Evolutionary conservation across 805 yeast species (phyloP).

Genomic region (Yarrowia osloensis): DNA sequence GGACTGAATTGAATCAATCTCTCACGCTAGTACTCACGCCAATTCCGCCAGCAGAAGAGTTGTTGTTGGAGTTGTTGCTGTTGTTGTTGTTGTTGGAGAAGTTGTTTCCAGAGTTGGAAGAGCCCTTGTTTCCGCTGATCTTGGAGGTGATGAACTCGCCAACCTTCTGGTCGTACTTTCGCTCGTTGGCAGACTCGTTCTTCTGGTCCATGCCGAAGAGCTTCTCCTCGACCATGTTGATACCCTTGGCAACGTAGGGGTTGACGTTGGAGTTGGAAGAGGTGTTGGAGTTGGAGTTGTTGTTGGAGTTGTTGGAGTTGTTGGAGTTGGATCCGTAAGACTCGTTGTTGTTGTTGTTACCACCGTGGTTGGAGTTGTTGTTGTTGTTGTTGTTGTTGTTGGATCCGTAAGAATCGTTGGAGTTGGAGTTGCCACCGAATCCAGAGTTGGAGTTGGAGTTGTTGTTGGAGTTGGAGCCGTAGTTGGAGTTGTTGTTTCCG

Average conservation of each 20-base stretch:
- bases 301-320: background rate
- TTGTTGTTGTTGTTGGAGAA: slow-evolving; percentile 11
- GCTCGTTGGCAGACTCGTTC: slow-evolving; percentile 17
- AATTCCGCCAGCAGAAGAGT: background rate
- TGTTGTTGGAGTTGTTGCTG: slow-evolving; percentile 3
- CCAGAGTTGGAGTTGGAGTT: background rate
- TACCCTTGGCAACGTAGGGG: slow-evolving; percentile 30
- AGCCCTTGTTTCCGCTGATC: background rate
- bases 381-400: too few relatives aligned
- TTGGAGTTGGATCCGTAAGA: background rate
- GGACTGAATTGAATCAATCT: background rate
- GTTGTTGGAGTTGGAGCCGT: background rate
- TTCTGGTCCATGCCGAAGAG: slow-evolving; percentile 21
- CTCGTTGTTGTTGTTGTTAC: background rate
- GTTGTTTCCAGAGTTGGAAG: background rate
- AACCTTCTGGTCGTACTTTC: slow-evolving; percentile 24
- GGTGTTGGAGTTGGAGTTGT: slow-evolving; percentile 11
- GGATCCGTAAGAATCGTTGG: background rate
- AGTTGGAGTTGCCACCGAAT: background rate
- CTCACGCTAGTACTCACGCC: background rate
- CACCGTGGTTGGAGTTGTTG: background rate
- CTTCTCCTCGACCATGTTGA: slow-evolving; percentile 28
- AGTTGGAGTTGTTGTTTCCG: slow-evolving; percentile 1
- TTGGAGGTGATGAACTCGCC: slow-evolving; percentile 24
- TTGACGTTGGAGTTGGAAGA: slow-evolving; percentile 16